Percentiles rank a stretch among this genome's conserved stretches.
These are phyloP conservation scores for Ceratobasidium sp. DNA, from an alignment of 1,284 basidiomycete genomes.

Conservation along the genomic window DNA sequence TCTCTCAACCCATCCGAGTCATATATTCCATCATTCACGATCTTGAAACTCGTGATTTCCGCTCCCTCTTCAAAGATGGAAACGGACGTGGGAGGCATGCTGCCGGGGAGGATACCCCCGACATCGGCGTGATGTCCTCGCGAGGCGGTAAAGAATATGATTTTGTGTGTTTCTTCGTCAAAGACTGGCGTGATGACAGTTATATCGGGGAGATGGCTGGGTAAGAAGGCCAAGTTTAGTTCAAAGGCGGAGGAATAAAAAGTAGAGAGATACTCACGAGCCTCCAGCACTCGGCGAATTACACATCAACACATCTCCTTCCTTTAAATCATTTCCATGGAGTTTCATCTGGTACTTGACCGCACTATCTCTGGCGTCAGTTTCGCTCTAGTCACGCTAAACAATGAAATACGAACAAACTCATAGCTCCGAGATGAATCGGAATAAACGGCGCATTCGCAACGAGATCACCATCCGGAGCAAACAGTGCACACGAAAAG, in stretches of 20 bases:
- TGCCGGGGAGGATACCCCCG: constrained; percentile 77
- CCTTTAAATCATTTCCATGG: constrained; percentile 69
- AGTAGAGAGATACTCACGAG: constrained; percentile 58
- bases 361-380: constrained; percentile 59
- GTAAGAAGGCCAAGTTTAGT: constrained; percentile 28
- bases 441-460: constrained; percentile 79
- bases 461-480: constrained; percentile 88
- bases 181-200: constrained; percentile 92
- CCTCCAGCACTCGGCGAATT: constrained; percentile 90
- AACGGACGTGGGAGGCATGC: constrained; percentile 93
- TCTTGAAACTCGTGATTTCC: constrained; percentile 90
- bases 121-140: constrained; percentile 88
- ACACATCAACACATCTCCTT: constrained; percentile 90
- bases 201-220: constrained; percentile 82
- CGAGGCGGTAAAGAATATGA: constrained; percentile 92
- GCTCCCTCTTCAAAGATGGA: constrained; percentile 95
- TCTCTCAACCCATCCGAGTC: constrained; percentile 77
- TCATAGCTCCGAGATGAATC: constrained; percentile 69
- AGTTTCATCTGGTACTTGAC: constrained; percentile 89
- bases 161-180: constrained; percentile 56
- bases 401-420: constrained; percentile 69
- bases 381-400: neutral
- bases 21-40: constrained; percentile 84
- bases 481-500: constrained; percentile 90
- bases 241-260: constrained; percentile 7